These are phyloP conservation scores for Tephrocybe rancida DNA, from an alignment of 768 basidiomycete species.

Conservation along the genomic window DNA sequence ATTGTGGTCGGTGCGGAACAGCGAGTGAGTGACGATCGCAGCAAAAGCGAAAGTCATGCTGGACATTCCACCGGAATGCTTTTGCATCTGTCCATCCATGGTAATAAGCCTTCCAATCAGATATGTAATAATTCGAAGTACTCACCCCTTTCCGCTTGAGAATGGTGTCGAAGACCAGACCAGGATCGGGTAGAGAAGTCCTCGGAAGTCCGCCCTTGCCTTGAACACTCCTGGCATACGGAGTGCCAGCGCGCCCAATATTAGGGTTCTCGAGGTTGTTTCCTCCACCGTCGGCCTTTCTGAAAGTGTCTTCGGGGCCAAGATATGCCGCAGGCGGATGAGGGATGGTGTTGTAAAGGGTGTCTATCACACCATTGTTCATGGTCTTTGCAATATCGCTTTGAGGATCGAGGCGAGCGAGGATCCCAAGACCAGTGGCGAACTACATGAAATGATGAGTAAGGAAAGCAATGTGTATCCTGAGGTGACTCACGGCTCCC, in stretches of 20 bases:
- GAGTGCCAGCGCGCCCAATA: slow-evolving; percentile 51
- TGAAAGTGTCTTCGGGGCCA: slow-evolving; percentile 37
- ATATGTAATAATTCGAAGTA: slow-evolving; percentile 18
- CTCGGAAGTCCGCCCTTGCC: slow-evolving; percentile 40
- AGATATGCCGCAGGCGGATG: slow-evolving; percentile 44
- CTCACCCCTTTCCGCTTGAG: slow-evolving; percentile 41
- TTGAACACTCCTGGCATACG: slow-evolving; percentile 57
- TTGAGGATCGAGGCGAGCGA: slow-evolving; percentile 27
- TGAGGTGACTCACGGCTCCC: slow-evolving; percentile 20
- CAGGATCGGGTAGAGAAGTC: slow-evolving; percentile 54
- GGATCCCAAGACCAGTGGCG: slow-evolving; percentile 25
- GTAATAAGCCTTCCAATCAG: not conserved
- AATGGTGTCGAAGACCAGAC: slow-evolving; percentile 63
- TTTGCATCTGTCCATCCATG: slow-evolving; percentile 5
- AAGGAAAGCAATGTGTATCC: not conserved
- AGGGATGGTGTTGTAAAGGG: slow-evolving; percentile 61
- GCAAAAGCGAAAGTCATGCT: slow-evolving; percentile 70
- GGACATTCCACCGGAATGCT: slow-evolving; percentile 60
- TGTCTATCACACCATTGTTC: slow-evolving; percentile 32
- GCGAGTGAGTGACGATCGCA: slow-evolving; percentile 43
- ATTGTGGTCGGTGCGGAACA: slow-evolving; percentile 50
- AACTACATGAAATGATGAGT: slow-evolving; percentile 23
- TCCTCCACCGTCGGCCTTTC: slow-evolving; percentile 50
- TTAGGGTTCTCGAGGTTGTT: slow-evolving; percentile 49
- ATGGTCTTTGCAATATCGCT: slow-evolving; percentile 20